Base-by-base conservation (phyloP, 768 basidiomycete species). In the Mycena galopus region DNA sequence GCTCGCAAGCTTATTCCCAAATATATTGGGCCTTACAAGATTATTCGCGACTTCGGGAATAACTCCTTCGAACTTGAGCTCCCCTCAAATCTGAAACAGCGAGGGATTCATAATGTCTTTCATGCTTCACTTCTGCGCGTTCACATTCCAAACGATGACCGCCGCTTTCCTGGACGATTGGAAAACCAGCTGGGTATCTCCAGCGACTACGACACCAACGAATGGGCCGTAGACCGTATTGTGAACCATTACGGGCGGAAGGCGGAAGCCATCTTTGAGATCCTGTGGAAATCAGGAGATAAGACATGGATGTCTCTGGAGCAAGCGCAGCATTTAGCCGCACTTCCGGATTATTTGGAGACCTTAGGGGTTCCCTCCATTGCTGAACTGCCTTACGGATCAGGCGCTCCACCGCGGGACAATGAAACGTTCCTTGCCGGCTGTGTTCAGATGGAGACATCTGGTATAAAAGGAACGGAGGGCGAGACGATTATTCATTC, bases 221-320 rank as follows among this genome's bases (percentile, higher is more conserved):
- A 63, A n/a, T 63, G 61, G 61, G 37, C 29, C 10, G 42, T 63
- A 8, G 61, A 63, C 39, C 37, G 37, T 7, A 63, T 63, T 14
- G 27, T 63, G 2, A 47, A 47, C 21, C 79, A 80, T 67, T 50
- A n/a, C 5, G 78, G 79, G 12, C 55, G 30, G n/a, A 69, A 74
- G 5, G 64, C 32, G 16, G 23, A 72, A 5, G 71, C 78, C 3
- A 29, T 74, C 0, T 80, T 80, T 51, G 65, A 79, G 32, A 69
- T 80, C 2, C 3, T 53, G 16, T 80, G 77, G 78, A 71, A 66
- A 33, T 53, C 73, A 4, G 79, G 79, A 4, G 79, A 80, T 50
- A 19, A 19, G 0, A 75, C 76, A 4, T 80, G 79, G 79, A 33
- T 76, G 35, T 14, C 35, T 37, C 14, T 7, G 8, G 35, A 37